Conservation (phyloP, 352 stramenopile species). For the Pilasporangium apinafurcum region DNA sequence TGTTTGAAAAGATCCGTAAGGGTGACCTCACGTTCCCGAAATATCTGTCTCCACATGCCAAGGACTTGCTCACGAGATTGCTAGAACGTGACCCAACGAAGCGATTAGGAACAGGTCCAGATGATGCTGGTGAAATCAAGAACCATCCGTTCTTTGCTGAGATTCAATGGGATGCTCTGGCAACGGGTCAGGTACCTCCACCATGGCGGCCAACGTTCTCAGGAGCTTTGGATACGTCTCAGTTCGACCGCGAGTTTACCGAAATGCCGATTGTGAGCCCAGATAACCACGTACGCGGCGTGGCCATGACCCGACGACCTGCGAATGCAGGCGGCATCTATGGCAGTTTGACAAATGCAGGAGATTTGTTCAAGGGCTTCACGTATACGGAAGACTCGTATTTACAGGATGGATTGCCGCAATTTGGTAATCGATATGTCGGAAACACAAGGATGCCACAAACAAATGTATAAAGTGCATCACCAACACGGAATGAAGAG, state of each 20-base stretch:
- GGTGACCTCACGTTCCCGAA: constrained; percentile 94
- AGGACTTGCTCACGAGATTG: constrained; percentile 86
- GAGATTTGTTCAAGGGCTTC: constrained; percentile 83
- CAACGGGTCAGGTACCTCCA: constrained; percentile 56
- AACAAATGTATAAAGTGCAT: constrained; percentile 28
- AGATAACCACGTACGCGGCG: constrained; percentile 63
- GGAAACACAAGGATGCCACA: constrained; percentile 17
- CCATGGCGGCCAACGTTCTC: constrained; percentile 92
- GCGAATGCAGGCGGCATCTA: constrained; percentile 26
- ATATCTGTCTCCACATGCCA: constrained; percentile 84
- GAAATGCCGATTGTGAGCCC: constrained; percentile 94
- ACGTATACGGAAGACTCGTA: constrained; percentile 84
- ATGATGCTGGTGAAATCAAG: constrained; percentile 75
- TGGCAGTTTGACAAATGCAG: constrained; percentile 46
- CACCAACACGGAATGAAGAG: no score
- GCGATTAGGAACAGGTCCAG: constrained; percentile 89
- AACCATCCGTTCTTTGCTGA: constrained; percentile 78
- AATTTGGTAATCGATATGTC: no score
- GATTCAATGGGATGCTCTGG: constrained; percentile 70
- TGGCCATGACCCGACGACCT: constrained; percentile 44
- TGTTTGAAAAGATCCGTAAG: constrained; percentile 98
- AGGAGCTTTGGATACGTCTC: constrained; percentile 93
- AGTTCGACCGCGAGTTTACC: constrained; percentile 98
- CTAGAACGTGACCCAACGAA: constrained; percentile 92
- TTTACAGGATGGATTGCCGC: constrained; percentile 49